Base-by-base conservation (phyloP, 805 yeast species). In the Saturnispora galanensis region DNA sequence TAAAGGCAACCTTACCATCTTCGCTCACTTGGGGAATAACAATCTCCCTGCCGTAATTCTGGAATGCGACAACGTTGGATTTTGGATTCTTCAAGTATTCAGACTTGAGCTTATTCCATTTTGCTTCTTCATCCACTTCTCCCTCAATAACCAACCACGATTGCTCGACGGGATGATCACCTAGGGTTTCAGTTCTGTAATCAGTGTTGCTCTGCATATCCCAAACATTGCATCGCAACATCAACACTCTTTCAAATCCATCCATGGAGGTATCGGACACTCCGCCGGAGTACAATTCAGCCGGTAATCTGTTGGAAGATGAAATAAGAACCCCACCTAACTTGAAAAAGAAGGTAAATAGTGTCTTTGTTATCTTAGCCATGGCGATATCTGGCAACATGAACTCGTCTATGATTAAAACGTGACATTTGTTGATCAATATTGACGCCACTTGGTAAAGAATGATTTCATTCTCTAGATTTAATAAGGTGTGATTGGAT, bases 341-440 rank as follows among this genome's bases (percentile, higher is more conserved):
- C 52, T 77, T 80, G 66, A 82, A 81, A 62, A 75, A 82, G 56
- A 75, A 79, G 0, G 82, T 77, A 60, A 82, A 79, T 41, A 82
- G 59, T 11, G 79, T 68, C 57, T 78, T 76, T 46, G 82, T 64
- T 32, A 82, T 78, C 53, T 79, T 81, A 1, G 86, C 88, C 17
- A 84, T 73, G 0, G 87, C 84, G 32, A 83, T 69, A 56, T 82
- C 89, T 0, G 89, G 89, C 29, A 82, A 56, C 83, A 81, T 79
- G 62, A 82, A 82, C 57, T 83, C 89, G 57, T 82, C 89, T 35
- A 82, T 60, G 59, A 81, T 66, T 47, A 82, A 59, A 11, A 82
- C 65, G 1, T 85, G 78, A 54, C 71, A 76, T 47, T 68, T 69
- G 11, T 64, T 59, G 29, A 81, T 71, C 78, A 82, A 68, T 42